Percentiles rank a stretch among this genome's conserved stretches.
Conservation (phyloP, 2,329 filamentous ascomycete genomes). For the Cordyceps pruinosa region DNA sequence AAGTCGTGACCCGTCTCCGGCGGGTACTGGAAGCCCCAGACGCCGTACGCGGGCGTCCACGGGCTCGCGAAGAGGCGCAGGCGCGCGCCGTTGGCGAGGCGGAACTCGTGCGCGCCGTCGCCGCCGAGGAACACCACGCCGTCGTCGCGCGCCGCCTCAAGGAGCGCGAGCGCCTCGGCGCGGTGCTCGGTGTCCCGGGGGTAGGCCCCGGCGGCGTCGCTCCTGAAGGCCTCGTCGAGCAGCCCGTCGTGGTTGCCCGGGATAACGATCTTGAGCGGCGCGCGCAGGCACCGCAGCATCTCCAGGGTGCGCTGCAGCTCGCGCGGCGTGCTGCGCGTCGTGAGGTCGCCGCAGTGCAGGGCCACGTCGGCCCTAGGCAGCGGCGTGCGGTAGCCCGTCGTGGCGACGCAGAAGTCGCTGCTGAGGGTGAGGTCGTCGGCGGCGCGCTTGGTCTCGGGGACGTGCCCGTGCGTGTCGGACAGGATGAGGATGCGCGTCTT, state of each 20-base stretch:
- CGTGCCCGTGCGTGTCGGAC: slow-evolving; percentile 31
- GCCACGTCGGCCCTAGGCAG: slow-evolving; percentile 37
- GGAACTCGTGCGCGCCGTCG: slow-evolving; percentile 42
- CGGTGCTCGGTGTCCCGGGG: slow-evolving; percentile 13
- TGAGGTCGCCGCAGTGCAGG: slow-evolving; percentile 49
- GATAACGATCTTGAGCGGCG: slow-evolving; percentile 47
- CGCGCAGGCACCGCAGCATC: slow-evolving; percentile 35
- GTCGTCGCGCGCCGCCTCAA: slow-evolving; percentile 28
- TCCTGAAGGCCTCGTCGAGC: slow-evolving; percentile 26
- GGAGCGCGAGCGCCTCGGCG: slow-evolving; percentile 31
- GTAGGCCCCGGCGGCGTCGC: background rate
- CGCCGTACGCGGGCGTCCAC: slow-evolving; percentile 39
- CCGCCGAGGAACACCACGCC: slow-evolving; percentile 42
- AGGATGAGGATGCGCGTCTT: slow-evolving; percentile 33
- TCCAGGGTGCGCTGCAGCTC: slow-evolving; percentile 36
- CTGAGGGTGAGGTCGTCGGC: slow-evolving; percentile 21
- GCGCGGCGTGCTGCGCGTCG: slow-evolving; percentile 30
- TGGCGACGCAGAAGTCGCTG: slow-evolving; percentile 6
- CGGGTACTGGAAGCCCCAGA: slow-evolving; percentile 45
- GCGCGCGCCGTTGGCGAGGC: slow-evolving; percentile 40
- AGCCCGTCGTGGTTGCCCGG: slow-evolving; percentile 49
- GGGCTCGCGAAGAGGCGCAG: slow-evolving; percentile 48
- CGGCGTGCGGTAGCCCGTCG: slow-evolving; percentile 25
- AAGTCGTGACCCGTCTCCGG: slow-evolving; percentile 30
- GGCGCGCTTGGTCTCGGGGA: slow-evolving; percentile 14